A percentile compares a stretch with the other conserved stretches of the same genome.
These are phyloP conservation scores for Helicocarpus griseus DNA, from an alignment of 2,329 filamentous ascomycete species.

Conservation along the genomic window DNA sequence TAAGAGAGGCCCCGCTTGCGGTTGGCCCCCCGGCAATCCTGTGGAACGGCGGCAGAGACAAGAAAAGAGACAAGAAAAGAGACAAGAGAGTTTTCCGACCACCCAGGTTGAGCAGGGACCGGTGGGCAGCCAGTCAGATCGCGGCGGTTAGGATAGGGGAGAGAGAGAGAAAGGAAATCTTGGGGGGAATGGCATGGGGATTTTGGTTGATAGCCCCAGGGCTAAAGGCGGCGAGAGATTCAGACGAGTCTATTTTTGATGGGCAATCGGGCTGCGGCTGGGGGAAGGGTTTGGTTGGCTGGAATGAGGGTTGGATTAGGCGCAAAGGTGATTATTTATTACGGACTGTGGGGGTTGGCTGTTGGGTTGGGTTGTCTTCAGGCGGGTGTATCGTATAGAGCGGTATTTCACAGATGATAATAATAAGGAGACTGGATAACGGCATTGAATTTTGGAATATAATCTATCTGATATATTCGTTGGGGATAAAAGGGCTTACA, in stretches of 20 bases:
- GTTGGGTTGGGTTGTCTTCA: background rate
- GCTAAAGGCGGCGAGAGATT: conserved; percentile 2
- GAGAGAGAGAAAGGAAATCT: background rate
- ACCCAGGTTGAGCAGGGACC: no score
- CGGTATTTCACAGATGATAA: background rate
- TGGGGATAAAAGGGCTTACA: no score
- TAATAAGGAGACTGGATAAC: background rate
- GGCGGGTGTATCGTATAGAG: background rate
- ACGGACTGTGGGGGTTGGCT: background rate
- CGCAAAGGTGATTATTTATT: background rate
- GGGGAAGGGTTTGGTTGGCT: background rate
- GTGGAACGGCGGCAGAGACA: conserved; percentile 1
- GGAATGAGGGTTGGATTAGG: background rate
- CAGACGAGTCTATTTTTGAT: no score
- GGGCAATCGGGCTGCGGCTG: background rate
- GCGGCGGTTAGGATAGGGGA: conserved; percentile 1
- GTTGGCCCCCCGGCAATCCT: background rate
- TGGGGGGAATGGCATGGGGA: conserved; percentile 1
- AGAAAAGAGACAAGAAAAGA: no score
- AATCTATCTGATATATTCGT: no score
- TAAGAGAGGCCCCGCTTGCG: no score
- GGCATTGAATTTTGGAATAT: no score
- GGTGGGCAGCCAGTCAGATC: background rate
- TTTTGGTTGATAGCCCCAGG: background rate
- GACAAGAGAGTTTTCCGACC: background rate